phyloP scores from a whole-genome alignment of 768 basidiomycete genomes.

The Pholiota conissans region DNA sequence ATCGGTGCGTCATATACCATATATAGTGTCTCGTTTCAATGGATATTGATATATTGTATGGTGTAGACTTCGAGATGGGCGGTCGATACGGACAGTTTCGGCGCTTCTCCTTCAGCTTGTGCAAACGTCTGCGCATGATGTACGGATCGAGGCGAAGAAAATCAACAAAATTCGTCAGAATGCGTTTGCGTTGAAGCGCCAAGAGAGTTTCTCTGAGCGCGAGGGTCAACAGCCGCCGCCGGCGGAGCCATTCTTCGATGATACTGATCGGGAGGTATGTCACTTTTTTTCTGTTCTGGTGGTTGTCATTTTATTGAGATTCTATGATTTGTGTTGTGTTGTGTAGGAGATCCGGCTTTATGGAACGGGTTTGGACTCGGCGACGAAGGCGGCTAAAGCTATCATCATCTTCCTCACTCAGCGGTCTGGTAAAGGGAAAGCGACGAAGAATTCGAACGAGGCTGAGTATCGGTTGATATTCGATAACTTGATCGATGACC shows the following conservation, averaged over 20 bases:
- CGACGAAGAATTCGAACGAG: slow-evolving; percentile 90
- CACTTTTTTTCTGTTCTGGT: too few relatives aligned
- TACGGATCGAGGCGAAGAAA: slow-evolving; percentile 66
- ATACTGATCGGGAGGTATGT: slow-evolving; percentile 64
- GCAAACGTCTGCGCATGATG: slow-evolving; percentile 90
- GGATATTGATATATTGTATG: not conserved
- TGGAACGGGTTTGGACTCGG: slow-evolving; percentile 72
- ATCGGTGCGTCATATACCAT: slow-evolving; percentile 55
- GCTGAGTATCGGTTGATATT: slow-evolving; percentile 92
- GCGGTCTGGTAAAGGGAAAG: slow-evolving; percentile 83
- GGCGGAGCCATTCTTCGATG: slow-evolving; percentile 59
- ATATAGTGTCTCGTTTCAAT: not conserved
- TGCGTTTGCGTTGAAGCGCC: slow-evolving; percentile 57
- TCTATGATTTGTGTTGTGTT: not conserved
- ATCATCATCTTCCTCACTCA: slow-evolving; percentile 79
- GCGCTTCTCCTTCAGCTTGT: slow-evolving; percentile 94
- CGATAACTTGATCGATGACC: slow-evolving; percentile 86
- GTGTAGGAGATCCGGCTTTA: slow-evolving; percentile 72
- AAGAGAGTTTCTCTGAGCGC: slow-evolving; percentile 59
- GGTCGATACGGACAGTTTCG: slow-evolving; percentile 90
- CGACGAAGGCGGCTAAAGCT: slow-evolving; percentile 81
- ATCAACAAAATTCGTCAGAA: slow-evolving; percentile 65
- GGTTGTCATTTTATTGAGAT: not conserved
- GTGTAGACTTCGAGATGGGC: slow-evolving; percentile 88
- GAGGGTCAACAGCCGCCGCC: slow-evolving; percentile 16